Evolutionary conservation across 1,139 yeast genomes (phyloP).

Genomic region (Blastobotrys serpentis): DNA sequence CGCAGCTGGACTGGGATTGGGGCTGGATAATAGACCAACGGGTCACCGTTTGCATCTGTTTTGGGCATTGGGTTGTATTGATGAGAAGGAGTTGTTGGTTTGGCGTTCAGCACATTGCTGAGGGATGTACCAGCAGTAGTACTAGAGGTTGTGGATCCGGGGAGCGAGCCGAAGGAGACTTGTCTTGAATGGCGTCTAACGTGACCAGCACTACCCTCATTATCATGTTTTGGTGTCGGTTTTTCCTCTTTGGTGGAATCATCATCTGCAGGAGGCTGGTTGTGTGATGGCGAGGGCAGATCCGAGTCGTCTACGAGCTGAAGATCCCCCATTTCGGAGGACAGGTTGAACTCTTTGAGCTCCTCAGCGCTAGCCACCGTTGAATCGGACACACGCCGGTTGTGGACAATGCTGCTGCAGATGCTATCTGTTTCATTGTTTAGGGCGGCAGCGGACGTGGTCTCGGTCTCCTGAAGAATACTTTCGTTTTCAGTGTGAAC

Average conservation of each 20-base stretch:
- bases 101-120: conserved; percentile 15
- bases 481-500: too few species aligned
- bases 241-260: too few species aligned
- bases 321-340: conserved; percentile 3
- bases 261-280: neutral
- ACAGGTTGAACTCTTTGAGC: conserved; percentile 2
- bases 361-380: conserved; percentile 5
- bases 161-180: neutral
- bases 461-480: too few species aligned
- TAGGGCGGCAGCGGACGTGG: too few species aligned
- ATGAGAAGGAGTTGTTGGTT: conserved; percentile 11
- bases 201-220: neutral
- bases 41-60: conserved; percentile 22
- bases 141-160: neutral
- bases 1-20: conserved; percentile 35
- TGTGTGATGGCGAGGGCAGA: too few species aligned
- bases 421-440: too few species aligned
- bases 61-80: conserved; percentile 9
- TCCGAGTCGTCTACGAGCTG: too few species aligned
- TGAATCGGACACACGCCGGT: too few species aligned
- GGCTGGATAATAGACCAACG: conserved; percentile 35
- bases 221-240: too few species aligned
- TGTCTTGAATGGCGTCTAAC: conserved; percentile 3
- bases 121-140: neutral
- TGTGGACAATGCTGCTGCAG: too few species aligned